Evolutionary conservation across 2,329 filamentous ascomycete species (phyloP), one percentile per base, ranked within the genome.

Genomic region (Alternaria infectoria): DNA sequence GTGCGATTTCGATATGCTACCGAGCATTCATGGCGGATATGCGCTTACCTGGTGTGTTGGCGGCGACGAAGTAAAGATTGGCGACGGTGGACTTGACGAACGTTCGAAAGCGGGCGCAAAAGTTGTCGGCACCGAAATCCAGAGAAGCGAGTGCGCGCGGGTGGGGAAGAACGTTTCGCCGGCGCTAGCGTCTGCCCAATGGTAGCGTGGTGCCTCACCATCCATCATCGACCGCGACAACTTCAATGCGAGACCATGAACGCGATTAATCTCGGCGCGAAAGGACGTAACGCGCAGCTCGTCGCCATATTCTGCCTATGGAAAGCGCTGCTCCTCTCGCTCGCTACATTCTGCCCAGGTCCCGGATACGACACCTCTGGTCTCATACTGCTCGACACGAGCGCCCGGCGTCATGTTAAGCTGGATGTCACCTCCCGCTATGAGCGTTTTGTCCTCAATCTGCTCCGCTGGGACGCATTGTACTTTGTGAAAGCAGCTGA

Each of bases 391-490:
- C 85, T 81, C 75, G 68, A 72, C 66, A 59, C 64, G 19, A 73
- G 59, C 54, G 26, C n/a, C 32, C 54, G 60, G 32, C 73, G 73
- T 43, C 66, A 75, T 63, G 45, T 49, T 36, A 57, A 69, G 23
- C 64, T 71, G 54, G 40, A 68, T 19, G 65, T 67, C 2, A 68
- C 67, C 47, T 62, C 67, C 25, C 57, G 59, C 58, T 21, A 52
- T 57, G 54, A 66, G 67, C 78, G 80, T 64, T 70, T 91, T 3
- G 78, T 84, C 19, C 80, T 85, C 32, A 88, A 88, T 46, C 82
- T 96, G 61, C 89, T 89, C 7, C 86, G 91, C 77, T 96, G 93
- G 93, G 93, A 96, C 77, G 91, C 90, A 30, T 84, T 96, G 69
- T 96, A 95, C 78, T 95, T 90, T 73, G 82, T 90, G 62, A 85